Evolutionary conservation across 257 asterid genomes (phyloP).

Genomic region (Solanum etuberosum): DNA sequence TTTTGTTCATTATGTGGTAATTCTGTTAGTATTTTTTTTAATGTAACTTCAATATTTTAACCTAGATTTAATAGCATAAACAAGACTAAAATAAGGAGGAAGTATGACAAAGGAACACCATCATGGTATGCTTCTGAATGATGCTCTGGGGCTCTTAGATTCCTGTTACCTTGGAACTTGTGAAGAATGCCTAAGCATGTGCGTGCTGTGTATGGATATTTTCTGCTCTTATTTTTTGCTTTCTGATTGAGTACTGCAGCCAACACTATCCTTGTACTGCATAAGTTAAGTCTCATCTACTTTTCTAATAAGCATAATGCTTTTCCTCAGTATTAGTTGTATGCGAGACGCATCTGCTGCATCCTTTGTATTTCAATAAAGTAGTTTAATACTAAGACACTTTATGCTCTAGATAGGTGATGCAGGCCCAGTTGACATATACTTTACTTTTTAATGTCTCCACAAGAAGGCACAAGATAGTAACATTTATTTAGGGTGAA

Average conservation of each 20-base stretch:
- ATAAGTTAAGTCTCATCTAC: not conserved
- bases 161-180: not conserved
- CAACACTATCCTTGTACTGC: not conserved
- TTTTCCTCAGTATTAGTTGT: not conserved
- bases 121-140: not conserved
- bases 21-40: not conserved
- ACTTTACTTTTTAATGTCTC: not conserved
- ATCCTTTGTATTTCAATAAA: not conserved
- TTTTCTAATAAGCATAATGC: not conserved
- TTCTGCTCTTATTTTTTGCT: not conserved
- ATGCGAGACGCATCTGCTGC: not conserved
- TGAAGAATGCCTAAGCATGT: not conserved
- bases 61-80: not conserved
- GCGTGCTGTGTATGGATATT: not conserved
- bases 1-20: not conserved
- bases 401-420: not conserved
- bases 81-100: not conserved
- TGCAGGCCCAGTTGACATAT: not conserved
- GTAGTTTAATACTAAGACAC: not conserved
- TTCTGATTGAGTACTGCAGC: not conserved
- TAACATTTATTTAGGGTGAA: not conserved
- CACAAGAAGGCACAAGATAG: not conserved
- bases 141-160: not conserved
- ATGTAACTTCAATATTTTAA: not conserved
- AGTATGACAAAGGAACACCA: not conserved